Evolutionary conservation across 169 alveolate species (phyloP), one percentile per base, ranked within the genome.

Genomic region (Condylostoma magnum): DNA sequence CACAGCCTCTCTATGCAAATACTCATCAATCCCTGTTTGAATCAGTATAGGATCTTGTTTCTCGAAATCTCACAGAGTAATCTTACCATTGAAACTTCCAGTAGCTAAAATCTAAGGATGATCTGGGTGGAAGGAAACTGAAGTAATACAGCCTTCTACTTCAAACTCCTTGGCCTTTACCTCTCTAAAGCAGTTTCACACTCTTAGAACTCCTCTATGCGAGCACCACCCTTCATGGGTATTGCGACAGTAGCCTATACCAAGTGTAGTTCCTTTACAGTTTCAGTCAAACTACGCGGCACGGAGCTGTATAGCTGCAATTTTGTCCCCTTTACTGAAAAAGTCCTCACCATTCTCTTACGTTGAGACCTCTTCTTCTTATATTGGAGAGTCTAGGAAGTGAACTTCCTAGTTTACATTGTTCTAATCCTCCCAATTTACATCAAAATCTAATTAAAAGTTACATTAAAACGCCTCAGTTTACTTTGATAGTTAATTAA

Each of bases 1-100:
- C n/a, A 82, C 63, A 12, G 83, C 78, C 58, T 82, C 89, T 55
- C 89, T 66, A 31, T 82, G 89, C 38, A 71, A 78, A 43, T 76
- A 82, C 54, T 82, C 89, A 53, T 82, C 89, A 6, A 72, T 66
- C 3, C 66, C 56, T 3, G 77, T 46, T 4, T 41, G 18, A 20
- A 70, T 37, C 8, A 65, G 25, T 1, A 27, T 41, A n/a, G 80
- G 47, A 20, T 82, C 89, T 18, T 63, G 80, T 8, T 41, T 66
- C 25, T 51, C 80, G 2, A 82, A 43, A 48, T 82, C 67, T 77
- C 80, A 82, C 5, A 66, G n/a, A 43, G 27, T 58, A n/a, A 82
- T 67, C 34, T 73, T 77, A 20, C 89, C 89, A 34, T 73, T 82
- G 20, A 70, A 77, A 1, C 86, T 82, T 47, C 89, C 89, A 15